These are phyloP conservation scores for Funneliformis mosseae DNA, from an alignment of 192 early-diverging fungal genomes.

Conservation along the genomic window DNA sequence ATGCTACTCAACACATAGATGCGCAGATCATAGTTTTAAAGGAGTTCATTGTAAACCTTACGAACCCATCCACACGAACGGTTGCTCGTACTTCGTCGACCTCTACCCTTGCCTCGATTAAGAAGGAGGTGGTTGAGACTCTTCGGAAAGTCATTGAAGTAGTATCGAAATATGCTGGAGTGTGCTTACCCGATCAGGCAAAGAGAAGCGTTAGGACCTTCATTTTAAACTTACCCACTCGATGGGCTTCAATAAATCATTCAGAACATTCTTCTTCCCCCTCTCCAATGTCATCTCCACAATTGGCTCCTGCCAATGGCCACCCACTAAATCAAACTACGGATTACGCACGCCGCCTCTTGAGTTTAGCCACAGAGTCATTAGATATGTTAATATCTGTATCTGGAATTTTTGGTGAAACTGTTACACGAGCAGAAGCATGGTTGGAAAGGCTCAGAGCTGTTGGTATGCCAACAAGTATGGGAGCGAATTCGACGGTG, in stretches of 20 bases:
- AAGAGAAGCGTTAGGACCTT: conserved; percentile 78
- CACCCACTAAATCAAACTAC: conserved; percentile 42
- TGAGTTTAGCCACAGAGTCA: conserved; percentile 72
- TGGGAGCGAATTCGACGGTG: background rate
- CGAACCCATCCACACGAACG: conserved; percentile 35
- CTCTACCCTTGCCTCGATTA: conserved; percentile 55
- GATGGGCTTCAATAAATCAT: conserved; percentile 66
- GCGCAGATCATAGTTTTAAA: conserved; percentile 68
- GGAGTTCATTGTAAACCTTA: conserved; percentile 54
- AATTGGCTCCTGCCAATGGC: conserved; percentile 38
- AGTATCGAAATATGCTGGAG: conserved; percentile 82
- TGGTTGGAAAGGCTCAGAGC: conserved; percentile 56
- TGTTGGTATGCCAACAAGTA: conserved; percentile 36
- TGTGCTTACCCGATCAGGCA: conserved; percentile 81
- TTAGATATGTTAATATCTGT: conserved; percentile 68
- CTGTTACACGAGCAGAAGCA: conserved; percentile 66
- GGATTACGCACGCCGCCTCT: conserved; percentile 63
- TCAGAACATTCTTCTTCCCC: conserved; percentile 44
- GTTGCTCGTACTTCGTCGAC: conserved; percentile 40
- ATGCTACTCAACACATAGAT: conserved; percentile 74
- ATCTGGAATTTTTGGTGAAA: conserved; percentile 66
- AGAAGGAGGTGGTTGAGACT: conserved; percentile 83
- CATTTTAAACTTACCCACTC: conserved; percentile 73
- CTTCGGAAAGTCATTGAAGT: conserved; percentile 86
- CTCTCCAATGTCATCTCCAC: conserved; percentile 47